Conservation (phyloP, 345 rosid species). For the Combretum micranthum region DNA sequence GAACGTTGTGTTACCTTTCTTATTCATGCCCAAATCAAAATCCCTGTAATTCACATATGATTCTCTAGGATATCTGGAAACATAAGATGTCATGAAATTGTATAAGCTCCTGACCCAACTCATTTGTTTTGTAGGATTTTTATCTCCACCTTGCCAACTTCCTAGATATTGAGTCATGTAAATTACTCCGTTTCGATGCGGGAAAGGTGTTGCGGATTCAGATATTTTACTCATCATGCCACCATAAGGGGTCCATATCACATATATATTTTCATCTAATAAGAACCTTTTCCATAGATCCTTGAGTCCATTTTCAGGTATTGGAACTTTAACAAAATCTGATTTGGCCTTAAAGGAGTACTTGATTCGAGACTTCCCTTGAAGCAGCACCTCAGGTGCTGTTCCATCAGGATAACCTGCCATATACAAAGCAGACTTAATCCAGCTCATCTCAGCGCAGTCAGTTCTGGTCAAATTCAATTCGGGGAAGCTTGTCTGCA, state of each 20-base stretch:
- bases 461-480: slow-evolving; percentile 11
- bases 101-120: slow-evolving; percentile 23
- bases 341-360: slow-evolving; percentile 19
- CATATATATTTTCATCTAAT: slow-evolving; percentile 11
- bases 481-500: slow-evolving; percentile 21
- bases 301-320: slow-evolving; percentile 2
- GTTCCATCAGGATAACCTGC: slow-evolving; percentile 8
- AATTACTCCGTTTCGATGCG: slow-evolving; percentile 25
- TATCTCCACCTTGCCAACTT: slow-evolving; percentile 13
- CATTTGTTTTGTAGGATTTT: slow-evolving; percentile 10
- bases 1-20: slow-evolving; percentile 1
- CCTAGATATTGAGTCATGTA: slow-evolving; percentile 23
- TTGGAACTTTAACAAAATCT: slow-evolving; percentile 14
- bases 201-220: slow-evolving; percentile 26
- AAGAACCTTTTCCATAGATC: slow-evolving; percentile 18
- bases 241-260: slow-evolving; percentile 37
- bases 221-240: slow-evolving; percentile 34
- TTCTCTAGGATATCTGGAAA: slow-evolving; percentile 20
- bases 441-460: slow-evolving; percentile 24
- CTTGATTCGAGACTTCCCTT: slow-evolving; percentile 7
- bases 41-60: slow-evolving; percentile 31
- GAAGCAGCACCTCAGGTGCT: slow-evolving; percentile 13
- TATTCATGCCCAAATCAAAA: slow-evolving; percentile 23
- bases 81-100: slow-evolving; percentile 23
- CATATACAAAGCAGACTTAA: slow-evolving; percentile 15